Evolutionary conservation across 495 filamentous ascomycete genomes (phyloP), one percentile per base, ranked within the genome.

Genomic region (Oleoguttula mirabilis): DNA sequence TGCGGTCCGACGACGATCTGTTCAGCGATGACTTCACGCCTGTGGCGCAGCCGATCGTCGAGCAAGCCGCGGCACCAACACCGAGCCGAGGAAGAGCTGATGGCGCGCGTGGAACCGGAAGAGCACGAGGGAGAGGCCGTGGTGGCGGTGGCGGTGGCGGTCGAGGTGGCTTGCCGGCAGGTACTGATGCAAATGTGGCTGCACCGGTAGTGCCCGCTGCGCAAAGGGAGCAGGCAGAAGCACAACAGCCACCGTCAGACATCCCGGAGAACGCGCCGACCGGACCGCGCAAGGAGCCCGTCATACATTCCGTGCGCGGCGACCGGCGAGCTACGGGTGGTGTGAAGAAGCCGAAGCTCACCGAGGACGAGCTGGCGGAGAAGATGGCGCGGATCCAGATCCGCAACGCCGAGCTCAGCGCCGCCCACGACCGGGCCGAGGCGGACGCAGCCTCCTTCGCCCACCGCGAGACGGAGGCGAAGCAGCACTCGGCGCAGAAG

Each of bases 1-100:
- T 79, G 0, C 67, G 78, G 21, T 68, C 67, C 10, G 70, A 69
- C 12, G 79, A 84, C 48, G 77, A 83, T 56, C 60, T 83, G 12
- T 82, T 82, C 52, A 75, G 79, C 48, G 79, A 84, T 52, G 80
- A 82, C 51, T 79, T 82, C 48, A 75, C 75, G 24, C 79, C 80
- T 3, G 61, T 80, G 21, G 39, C 69, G 2, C 62, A 66, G 37
- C 56, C 65, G 11, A 51, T 57, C 10, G 40, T 55, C 12, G 51
- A 64, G 41, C 43, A 44, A 21, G 28, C 47, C 11, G 38, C 24
- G 11, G 36, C 50, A 4, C 39, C 44, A 23, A 35, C 47, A 15
- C 28, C 30, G 0, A 32, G 36, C 23, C 48, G 64, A 36, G 58
- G 60, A 5, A 57, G 59, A 52, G 61, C 62, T 21, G 54, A 63